These are phyloP conservation scores for Aspergillus flavus DNA, from an alignment of 2,329 filamentous ascomycete species.

Conservation along the genomic window DNA sequence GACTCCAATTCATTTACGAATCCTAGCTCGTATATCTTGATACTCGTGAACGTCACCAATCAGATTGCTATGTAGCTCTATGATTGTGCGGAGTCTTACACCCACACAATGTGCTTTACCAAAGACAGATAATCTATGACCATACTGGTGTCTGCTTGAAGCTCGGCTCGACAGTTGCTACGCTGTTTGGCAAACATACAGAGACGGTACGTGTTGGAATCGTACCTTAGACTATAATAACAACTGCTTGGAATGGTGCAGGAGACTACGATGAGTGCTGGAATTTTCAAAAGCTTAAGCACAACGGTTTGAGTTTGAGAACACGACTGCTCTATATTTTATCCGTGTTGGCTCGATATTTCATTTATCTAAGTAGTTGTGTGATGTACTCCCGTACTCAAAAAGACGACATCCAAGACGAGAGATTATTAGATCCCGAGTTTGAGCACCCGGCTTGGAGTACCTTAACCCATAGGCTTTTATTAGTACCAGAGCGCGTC, in stretches of 20 bases:
- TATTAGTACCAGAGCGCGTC: not conserved
- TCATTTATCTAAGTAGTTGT: not conserved
- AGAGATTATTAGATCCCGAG: not conserved
- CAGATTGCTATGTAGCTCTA: no score
- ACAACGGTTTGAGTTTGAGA: slow-evolving; percentile 36
- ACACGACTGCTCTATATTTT: slow-evolving; percentile 2
- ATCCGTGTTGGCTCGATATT: not conserved
- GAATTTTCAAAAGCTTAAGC: slow-evolving; percentile 29
- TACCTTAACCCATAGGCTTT: not conserved
- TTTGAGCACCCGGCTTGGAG: not conserved
- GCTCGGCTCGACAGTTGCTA: not conserved
- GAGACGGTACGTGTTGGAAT: not conserved
- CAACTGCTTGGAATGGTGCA: slow-evolving; percentile 27
- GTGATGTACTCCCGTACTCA: not conserved
- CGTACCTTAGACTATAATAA: slow-evolving; percentile 29
- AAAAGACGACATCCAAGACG: not conserved
- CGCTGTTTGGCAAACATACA: not conserved
- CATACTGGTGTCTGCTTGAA: not conserved
- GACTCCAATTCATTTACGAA: no score
- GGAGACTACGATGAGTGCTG: slow-evolving; percentile 26
- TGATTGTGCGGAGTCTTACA: no score
- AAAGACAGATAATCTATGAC: not conserved
- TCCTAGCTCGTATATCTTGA: no score
- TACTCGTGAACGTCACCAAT: no score
- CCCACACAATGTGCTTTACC: not conserved